Evolutionary conservation across 305 asterid genomes (phyloP), one percentile per base, ranked within the genome.

Genomic region (Monarda citriodora): DNA sequence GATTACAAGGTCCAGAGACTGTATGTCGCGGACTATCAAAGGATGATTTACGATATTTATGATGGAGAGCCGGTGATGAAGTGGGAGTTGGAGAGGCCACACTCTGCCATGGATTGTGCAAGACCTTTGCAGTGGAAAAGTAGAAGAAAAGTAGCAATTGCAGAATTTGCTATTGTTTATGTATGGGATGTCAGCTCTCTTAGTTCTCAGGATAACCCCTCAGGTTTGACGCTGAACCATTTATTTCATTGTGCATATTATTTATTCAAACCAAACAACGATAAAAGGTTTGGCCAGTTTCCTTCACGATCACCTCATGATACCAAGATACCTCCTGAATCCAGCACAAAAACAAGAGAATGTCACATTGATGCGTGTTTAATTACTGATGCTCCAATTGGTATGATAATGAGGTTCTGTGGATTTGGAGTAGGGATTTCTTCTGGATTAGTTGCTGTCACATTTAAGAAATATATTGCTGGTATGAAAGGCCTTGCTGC

Each of bases 361-460:
- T 41, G 75, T 61, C 78, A 66, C n/a, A n/a, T n/a, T n/a, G n/a
- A n/a, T n/a, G n/a, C n/a, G n/a, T n/a, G n/a, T n/a, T n/a, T n/a
- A n/a, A n/a, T n/a, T n/a, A n/a, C n/a, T n/a, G n/a, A n/a, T n/a
- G n/a, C n/a, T n/a, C n/a, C n/a, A n/a, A n/a, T n/a, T n/a, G n/a
- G 98, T 63, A 79, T 88, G 1, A 68, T 95, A 41, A 52, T 84
- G 70, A 96, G 98, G 49, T 77, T 91, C 31, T 73, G 87, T 67
- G 99, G 99, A 79, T 91, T 95, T 68, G 99, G 99, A 75, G 85
- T 91, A 58, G 99, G 99, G 67, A 48, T 95, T 64, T 82, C 98
- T 45, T 23, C 82, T 59, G 99, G 99, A 9, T 61, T 91, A 52
- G 76, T 75, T 60, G 61, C 82, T 61, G 99, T n/a, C n/a, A n/a